Conservation (phyloP, 1,139 yeast species). For the Candida sp. region DNA sequence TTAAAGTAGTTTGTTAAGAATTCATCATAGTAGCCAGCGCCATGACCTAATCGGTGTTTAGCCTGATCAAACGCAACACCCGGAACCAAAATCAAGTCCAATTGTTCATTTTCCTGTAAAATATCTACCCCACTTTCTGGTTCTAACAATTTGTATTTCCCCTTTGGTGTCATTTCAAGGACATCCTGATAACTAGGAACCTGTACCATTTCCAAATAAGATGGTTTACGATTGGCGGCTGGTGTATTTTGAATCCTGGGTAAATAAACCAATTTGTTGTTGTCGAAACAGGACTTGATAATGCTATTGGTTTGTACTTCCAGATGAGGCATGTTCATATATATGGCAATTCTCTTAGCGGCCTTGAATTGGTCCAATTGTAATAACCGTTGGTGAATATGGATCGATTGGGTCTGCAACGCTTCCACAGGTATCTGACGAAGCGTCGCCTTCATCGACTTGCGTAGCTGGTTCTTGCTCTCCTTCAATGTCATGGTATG, state of each 20-base stretch:
- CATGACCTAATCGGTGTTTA: slow-evolving; percentile 79
- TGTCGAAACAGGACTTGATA: slow-evolving; percentile 45
- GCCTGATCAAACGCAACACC: slow-evolving; percentile 71
- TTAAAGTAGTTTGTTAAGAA: slow-evolving; percentile 53
- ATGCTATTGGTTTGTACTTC: slow-evolving; percentile 58
- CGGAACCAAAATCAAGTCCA: slow-evolving; percentile 78
- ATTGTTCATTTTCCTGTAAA: slow-evolving; percentile 30
- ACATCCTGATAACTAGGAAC: slow-evolving; percentile 44
- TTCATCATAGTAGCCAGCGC: slow-evolving; percentile 90
- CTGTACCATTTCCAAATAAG: slow-evolving; percentile 58
- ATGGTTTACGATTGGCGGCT: slow-evolving; percentile 24
- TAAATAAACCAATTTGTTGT: slow-evolving; percentile 43
- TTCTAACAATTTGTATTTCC: slow-evolving; percentile 65
- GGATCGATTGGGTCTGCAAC: slow-evolving; percentile 16
- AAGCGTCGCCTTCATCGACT: slow-evolving; percentile 15
- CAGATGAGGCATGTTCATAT: slow-evolving; percentile 62
- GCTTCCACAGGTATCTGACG: slow-evolving; percentile 11
- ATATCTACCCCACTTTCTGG: slow-evolving; percentile 47
- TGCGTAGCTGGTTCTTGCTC: slow-evolving; percentile 16
- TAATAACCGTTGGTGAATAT: slow-evolving; percentile 26
- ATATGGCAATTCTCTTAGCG: slow-evolving; percentile 55
- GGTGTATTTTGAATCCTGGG: slow-evolving; percentile 41
- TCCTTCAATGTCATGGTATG: slow-evolving; percentile 7
- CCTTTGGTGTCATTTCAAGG: slow-evolving; percentile 53
- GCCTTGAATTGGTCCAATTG: slow-evolving; percentile 32